These are phyloP conservation scores for Taiozyma sp. DNA, from an alignment of 1,139 yeast species.

Conservation along the genomic window DNA sequence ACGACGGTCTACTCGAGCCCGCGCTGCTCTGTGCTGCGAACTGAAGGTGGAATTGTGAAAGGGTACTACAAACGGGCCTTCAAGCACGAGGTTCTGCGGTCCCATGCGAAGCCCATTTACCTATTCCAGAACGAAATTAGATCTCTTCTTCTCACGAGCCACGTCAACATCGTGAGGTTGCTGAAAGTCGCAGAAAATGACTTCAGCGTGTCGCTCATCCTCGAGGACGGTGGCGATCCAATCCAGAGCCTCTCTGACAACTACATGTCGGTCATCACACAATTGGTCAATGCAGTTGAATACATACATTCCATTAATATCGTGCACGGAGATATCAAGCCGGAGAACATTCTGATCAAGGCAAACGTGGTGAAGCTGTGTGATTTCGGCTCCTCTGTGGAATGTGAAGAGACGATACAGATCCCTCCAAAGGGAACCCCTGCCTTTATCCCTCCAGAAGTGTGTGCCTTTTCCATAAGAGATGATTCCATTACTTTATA, in stretches of 20 bases:
- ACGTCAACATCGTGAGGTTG: constrained; percentile 1
- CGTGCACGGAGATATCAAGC: constrained; percentile 14
- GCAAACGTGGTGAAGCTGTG: constrained; percentile 4
- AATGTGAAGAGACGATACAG: neutral
- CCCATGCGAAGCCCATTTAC: neutral
- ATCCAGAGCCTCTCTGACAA: neutral
- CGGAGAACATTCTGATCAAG: constrained; percentile 7
- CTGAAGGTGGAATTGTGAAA: neutral
- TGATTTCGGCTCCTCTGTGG: constrained; percentile 13
- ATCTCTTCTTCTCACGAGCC: neutral
- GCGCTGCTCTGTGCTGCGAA: neutral
- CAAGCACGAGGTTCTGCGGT: neutral
- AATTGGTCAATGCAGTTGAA: constrained; percentile 3
- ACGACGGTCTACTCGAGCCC: neutral
- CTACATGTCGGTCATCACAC: constrained; percentile 20
- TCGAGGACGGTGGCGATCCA: constrained; percentile 6
- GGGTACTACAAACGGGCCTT: neutral
- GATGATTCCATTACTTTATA: neutral
- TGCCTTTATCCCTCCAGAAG: constrained; percentile 9
- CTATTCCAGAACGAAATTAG: constrained; percentile 5
- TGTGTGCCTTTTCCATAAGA: neutral
- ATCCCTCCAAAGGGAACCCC: constrained; percentile 8
- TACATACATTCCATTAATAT: constrained; percentile 5
- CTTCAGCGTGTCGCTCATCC: constrained; percentile 3
- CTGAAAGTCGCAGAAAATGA: constrained; percentile 1